Evolutionary conservation across 129 eudicot species (phyloP).

Genomic region (Centaurea solstitialis): DNA sequence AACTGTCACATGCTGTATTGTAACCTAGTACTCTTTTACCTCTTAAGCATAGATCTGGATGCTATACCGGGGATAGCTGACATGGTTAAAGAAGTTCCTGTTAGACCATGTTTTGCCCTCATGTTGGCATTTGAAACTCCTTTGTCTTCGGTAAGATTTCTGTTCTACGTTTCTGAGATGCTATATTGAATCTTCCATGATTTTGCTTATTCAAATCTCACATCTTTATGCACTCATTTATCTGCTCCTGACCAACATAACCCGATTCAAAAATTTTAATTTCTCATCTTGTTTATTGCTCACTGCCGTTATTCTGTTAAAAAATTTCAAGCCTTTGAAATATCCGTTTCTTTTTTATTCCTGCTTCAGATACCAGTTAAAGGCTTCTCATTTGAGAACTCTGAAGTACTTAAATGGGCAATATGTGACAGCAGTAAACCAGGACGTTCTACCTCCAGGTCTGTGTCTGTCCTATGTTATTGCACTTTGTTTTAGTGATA

Average conservation of each 20-base stretch:
- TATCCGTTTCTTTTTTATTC: not conserved
- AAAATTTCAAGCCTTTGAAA: not conserved
- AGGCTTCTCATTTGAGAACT: conserved; percentile 71
- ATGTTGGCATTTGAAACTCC: conserved; percentile 93
- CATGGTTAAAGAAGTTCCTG: conserved; percentile 65
- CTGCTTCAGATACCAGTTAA: conserved; percentile 65
- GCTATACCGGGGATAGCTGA: conserved; percentile 54
- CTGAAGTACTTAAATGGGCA: conserved; percentile 75
- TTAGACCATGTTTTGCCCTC: conserved; percentile 78
- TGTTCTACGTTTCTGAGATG: not conserved
- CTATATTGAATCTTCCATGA: not conserved
- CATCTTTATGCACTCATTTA: not conserved
- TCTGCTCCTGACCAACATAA: not conserved
- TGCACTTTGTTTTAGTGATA: not conserved
- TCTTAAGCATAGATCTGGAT: conserved; percentile 46
- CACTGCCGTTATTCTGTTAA: not conserved
- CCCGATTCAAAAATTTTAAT: not conserved
- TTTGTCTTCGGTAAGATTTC: conserved; percentile 61
- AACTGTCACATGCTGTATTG: not conserved
- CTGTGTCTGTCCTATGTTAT: conserved; percentile 1
- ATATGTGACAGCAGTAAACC: conserved; percentile 95
- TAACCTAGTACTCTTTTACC: conserved; percentile 1
- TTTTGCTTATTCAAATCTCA: not conserved
- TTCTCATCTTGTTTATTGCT: not conserved
- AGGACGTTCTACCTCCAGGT: conserved; percentile 75